Evolutionary conservation across 345 rosid species (phyloP).

Genomic region (Zanthoxylum bungeanum): DNA sequence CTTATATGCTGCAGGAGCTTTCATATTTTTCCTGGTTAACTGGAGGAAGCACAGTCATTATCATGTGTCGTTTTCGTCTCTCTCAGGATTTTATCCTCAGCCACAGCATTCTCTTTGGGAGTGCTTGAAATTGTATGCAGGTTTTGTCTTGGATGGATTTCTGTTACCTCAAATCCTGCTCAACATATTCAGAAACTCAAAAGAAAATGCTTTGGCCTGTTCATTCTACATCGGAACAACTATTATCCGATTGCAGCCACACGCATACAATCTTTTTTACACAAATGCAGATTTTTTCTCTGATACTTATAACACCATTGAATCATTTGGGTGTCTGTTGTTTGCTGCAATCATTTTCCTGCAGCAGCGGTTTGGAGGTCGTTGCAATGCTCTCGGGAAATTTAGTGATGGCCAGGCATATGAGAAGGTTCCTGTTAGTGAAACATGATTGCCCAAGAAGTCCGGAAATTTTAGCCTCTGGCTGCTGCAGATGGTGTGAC

Average conservation of each 20-base stretch:
- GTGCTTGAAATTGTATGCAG: slow-evolving; percentile 34
- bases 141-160: slow-evolving; percentile 42
- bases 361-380: slow-evolving; percentile 53
- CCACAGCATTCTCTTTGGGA: slow-evolving; percentile 12
- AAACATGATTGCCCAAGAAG: slow-evolving; percentile 4
- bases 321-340: slow-evolving; percentile 21
- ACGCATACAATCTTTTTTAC: slow-evolving; percentile 31
- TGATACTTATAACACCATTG: slow-evolving; percentile 35
- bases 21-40: slow-evolving; percentile 22
- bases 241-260: slow-evolving; percentile 36
- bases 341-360: slow-evolving; percentile 34
- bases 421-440: slow-evolving; percentile 29
- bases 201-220: slow-evolving; percentile 28
- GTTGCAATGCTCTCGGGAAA: slow-evolving; percentile 29
- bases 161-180: slow-evolving; percentile 45
- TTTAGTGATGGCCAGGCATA: slow-evolving; percentile 18
- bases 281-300: slow-evolving; percentile 29
- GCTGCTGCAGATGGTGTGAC: neutral
- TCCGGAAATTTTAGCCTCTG: neutral
- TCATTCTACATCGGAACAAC: slow-evolving; percentile 41
- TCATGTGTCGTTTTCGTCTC: neutral
- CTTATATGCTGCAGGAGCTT: slow-evolving; percentile 33
- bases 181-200: slow-evolving; percentile 36
- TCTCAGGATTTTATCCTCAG: neutral
- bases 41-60: slow-evolving; percentile 11